A percentile compares a stretch with the other conserved stretches of the same genome.
Evolutionary conservation across 2,329 filamentous ascomycete species (phyloP).

Genomic region (Fusarium sarcochroum): DNA sequence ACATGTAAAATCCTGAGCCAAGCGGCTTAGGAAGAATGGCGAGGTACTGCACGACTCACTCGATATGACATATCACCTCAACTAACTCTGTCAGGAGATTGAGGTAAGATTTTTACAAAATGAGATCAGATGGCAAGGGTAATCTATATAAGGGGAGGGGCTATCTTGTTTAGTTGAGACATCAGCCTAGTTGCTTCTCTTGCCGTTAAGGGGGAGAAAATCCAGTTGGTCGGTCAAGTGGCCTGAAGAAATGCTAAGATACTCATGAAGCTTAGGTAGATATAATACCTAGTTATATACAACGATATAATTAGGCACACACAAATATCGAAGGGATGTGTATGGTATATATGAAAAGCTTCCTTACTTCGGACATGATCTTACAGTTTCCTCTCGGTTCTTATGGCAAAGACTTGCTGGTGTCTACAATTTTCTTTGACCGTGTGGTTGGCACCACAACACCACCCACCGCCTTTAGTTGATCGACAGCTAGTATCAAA

Average conservation of each 20-base stretch:
- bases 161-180: slow-evolving; percentile 2
- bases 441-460: slow-evolving; percentile 17
- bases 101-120: neutral
- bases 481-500: slow-evolving; percentile 24
- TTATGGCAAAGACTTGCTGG: no score
- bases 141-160: neutral
- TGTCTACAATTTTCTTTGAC: neutral
- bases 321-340: no score
- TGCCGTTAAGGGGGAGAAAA: slow-evolving; percentile 13
- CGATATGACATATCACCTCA: slow-evolving; percentile 30
- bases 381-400: no score
- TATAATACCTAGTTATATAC: no score
- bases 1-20: neutral
- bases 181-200: neutral
- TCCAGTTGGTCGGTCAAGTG: neutral
- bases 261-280: no score
- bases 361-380: no score
- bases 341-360: no score
- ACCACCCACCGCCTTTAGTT: slow-evolving; percentile 22
- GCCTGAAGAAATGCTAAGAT: no score
- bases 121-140: neutral
- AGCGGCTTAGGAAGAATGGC: slow-evolving; percentile 5
- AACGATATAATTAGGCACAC: no score
- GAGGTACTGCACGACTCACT: neutral
- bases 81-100: slow-evolving; percentile 9